A percentile compares a stretch with the other conserved stretches of the same genome.
These are phyloP conservation scores for Aegilops sharonensis DNA, from an alignment of 176 grass and related monocot species.

Conservation along the genomic window DNA sequence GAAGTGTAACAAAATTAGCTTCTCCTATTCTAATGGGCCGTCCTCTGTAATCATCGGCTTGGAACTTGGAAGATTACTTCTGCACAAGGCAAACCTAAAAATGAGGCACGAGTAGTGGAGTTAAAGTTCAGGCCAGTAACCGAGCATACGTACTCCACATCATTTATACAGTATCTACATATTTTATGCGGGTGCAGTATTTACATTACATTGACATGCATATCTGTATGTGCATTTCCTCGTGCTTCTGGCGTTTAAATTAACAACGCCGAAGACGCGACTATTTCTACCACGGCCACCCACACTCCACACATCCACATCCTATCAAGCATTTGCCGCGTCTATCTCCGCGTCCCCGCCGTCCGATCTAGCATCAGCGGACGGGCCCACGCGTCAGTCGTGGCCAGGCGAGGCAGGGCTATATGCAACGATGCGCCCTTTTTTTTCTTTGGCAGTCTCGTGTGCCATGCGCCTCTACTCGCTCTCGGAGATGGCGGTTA, in stretches of 20 bases:
- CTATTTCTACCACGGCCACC: background rate
- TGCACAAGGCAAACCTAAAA: too few relatives aligned
- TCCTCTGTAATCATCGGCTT: too few relatives aligned
- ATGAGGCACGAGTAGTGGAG: too few relatives aligned
- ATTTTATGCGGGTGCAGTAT: background rate
- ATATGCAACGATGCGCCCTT: background rate
- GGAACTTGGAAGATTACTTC: too few relatives aligned
- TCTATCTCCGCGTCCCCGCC: background rate
- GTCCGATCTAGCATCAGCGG: conserved; percentile 3
- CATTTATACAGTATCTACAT: background rate
- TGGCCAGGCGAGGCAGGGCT: too few relatives aligned
- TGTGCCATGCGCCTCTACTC: background rate
- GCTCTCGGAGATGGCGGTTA: conserved; percentile 65
- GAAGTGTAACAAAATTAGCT: too few relatives aligned
- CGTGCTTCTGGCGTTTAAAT: conserved; percentile 11
- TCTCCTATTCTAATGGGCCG: too few relatives aligned
- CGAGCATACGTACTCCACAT: background rate
- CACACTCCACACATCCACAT: too few relatives aligned
- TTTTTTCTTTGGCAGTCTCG: background rate
- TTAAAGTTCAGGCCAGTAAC: background rate
- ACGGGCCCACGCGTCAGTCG: too few relatives aligned
- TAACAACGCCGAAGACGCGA: conserved; percentile 17
- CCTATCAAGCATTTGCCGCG: background rate
- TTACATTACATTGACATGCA: background rate
- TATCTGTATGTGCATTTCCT: background rate